Percentiles rank a stretch among this genome's conserved stretches.
These are phyloP conservation scores for Cubamyces lactineus DNA, from an alignment of 768 basidiomycete genomes.

Conservation along the genomic window DNA sequence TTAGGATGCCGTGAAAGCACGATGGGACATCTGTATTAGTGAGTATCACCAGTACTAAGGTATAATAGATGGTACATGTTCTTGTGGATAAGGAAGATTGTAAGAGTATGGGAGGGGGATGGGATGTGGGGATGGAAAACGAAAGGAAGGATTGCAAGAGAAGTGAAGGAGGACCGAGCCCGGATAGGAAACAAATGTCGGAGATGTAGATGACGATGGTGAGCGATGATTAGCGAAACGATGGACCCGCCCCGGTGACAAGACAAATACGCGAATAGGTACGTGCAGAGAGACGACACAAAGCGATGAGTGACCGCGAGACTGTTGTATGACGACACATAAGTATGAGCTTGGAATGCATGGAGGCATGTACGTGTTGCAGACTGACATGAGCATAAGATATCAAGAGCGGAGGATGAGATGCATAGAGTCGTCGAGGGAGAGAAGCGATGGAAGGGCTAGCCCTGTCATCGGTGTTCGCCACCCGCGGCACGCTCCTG, in stretches of 20 bases:
- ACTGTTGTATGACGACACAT: conserved; percentile 25
- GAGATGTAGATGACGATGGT: conserved; percentile 20
- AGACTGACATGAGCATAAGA: conserved; percentile 31
- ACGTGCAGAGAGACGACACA: conserved; percentile 25
- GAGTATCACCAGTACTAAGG: conserved; percentile 29
- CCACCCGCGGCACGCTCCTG: conserved; percentile 56
- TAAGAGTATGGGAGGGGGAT: conserved; percentile 18
- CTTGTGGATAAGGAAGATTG: conserved; percentile 20
- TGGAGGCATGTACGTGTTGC: conserved; percentile 22
- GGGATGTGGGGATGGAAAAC: conserved; percentile 16
- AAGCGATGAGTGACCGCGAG: conserved; percentile 22
- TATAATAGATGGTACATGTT: conserved; percentile 32
- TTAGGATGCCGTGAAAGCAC: conserved; percentile 25
- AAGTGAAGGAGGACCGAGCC: conserved; percentile 17
- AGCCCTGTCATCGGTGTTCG: conserved; percentile 21
- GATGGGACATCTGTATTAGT: conserved; percentile 26
- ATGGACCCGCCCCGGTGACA: conserved; percentile 23
- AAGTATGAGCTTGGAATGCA: conserved; percentile 18
- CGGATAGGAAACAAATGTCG: conserved; percentile 15
- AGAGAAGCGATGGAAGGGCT: conserved; percentile 1
- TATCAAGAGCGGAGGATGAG: conserved; percentile 21
- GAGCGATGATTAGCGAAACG: conserved; percentile 24
- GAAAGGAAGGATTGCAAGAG: conserved; percentile 19
- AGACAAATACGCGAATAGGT: conserved; percentile 15
- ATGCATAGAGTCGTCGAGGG: conserved; percentile 25